Evolutionary conservation across 495 filamentous ascomycete genomes (phyloP), one percentile per base, ranked within the genome.

Genomic region (Aspergillus egyptiacus): DNA sequence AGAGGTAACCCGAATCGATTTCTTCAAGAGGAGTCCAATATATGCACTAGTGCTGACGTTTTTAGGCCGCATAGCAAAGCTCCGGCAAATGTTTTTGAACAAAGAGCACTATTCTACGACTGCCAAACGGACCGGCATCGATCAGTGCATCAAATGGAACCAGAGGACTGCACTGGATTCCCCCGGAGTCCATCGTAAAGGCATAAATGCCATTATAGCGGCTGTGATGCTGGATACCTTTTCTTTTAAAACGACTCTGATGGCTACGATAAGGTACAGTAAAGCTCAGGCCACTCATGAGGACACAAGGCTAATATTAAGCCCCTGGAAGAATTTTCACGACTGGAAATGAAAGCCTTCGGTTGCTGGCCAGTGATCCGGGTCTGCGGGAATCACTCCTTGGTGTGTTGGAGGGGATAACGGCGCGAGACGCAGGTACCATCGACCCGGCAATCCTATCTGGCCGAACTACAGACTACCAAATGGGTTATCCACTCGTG

Each of bases 201-300:
- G 9, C 14, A 36, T 46, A 4, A 46, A 34, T 46, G 43, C 43
- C n/a, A 46, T 46, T 18, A 46, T 46, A 34, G 28, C 30, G 20
- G 43, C 43, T 20, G 43, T 46, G 43, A 19, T 46, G 2, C 8
- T 46, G 8, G 43, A 46, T 24, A 46, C 2, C 10, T 46, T 28
- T 28, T 5, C 19, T 23, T 8, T 46, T n/a, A 46, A 13, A 15
- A n/a, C 30, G 8, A 35, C 43, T 17, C 24, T 44, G 18, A 15
- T 23, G 2, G 41, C 18, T 17, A 32, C 25, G 7, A 2, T 44
- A 11, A 4, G 41, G 41, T 44, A 44, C 13, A 34, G 14, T 34
- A 34, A 6, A 34, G 32, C 13, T n/a, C 13, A n/a, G 13, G 6
- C 32, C 4, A 34, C 6, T n/a, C 6, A 34, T 6, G 32, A 34